A percentile compares a stretch with the other conserved stretches of the same genome.
Evolutionary conservation across 257 asterid species (phyloP).

Genomic region (Pogostemon cablin): DNA sequence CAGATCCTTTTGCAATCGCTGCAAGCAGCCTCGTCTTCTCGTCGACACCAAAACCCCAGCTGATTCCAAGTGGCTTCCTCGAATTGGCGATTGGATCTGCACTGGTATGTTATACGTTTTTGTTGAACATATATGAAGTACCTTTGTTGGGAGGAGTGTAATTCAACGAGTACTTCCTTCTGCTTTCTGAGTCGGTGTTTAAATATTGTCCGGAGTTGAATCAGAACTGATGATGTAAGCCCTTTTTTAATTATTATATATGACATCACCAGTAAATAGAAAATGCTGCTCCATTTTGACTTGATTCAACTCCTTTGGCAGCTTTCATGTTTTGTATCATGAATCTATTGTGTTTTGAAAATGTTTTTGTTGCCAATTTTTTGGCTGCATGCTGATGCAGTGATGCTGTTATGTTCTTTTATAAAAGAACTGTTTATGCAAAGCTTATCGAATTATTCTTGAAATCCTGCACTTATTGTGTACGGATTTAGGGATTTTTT

Average conservation of each 20-base stretch:
- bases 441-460: no score
- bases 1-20: conserved; percentile 81
- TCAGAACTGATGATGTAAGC: conserved; percentile 9
- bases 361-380: no score
- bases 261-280: background rate
- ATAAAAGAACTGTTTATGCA: no score
- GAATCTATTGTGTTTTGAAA: background rate
- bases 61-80: conserved; percentile 93
- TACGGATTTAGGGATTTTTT: no score
- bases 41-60: conserved; percentile 78
- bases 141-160: background rate
- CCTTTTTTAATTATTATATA: background rate
- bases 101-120: conserved; percentile 48
- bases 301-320: background rate
- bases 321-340: conserved; percentile 4
- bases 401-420: no score
- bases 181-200: background rate
- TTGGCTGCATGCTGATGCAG: no score
- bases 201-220: conserved; percentile 16
- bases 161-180: conserved; percentile 2
- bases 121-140: no score
- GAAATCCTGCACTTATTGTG: no score
- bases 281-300: conserved; percentile 15
- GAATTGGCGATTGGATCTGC: conserved; percentile 97
- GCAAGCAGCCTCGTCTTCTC: conserved; percentile 90